Evolutionary conservation across 2,329 filamentous ascomycete species (phyloP).

Genomic region (Aspergillus tubingensis): DNA sequence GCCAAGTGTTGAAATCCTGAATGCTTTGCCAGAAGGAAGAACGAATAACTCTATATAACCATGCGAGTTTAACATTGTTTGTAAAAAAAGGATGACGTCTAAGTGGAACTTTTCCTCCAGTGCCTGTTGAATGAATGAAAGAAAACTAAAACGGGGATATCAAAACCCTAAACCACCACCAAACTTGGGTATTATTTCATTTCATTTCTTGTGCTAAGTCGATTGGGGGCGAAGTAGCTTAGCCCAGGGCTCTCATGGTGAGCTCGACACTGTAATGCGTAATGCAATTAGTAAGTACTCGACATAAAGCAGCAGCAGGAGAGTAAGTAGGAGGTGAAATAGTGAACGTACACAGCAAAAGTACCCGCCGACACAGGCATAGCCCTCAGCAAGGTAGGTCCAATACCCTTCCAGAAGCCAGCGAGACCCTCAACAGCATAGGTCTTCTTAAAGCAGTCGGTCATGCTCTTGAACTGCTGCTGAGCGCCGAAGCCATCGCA

Average conservation of each 20-base stretch:
- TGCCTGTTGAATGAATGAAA: constrained; percentile 20
- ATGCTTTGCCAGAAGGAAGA: too few relatives aligned
- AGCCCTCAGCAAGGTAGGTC: constrained; percentile 84
- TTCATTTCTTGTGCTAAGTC: background rate
- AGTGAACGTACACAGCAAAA: constrained; percentile 69
- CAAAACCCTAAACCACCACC: background rate
- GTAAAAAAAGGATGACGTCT: constrained; percentile 3
- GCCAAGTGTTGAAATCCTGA: background rate
- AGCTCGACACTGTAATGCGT: constrained; percentile 44
- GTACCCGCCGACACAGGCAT: constrained; percentile 99
- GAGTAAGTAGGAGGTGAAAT: too few relatives aligned
- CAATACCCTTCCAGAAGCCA: constrained; percentile 95
- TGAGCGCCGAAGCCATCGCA: constrained; percentile 81
- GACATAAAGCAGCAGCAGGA: background rate
- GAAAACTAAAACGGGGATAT: constrained; percentile 11
- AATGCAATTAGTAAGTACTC: background rate
- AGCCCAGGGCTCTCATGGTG: constrained; percentile 50
- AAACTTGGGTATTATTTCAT: background rate
- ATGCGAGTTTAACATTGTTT: background rate
- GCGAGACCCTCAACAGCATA: constrained; percentile 72
- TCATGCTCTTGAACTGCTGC: constrained; percentile 77
- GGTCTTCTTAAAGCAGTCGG: constrained; percentile 83
- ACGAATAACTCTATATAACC: background rate
- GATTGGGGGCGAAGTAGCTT: constrained; percentile 11
- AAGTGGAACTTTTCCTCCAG: constrained; percentile 19